A percentile compares a stretch with the other conserved stretches of the same genome.
phyloP scores from a whole-genome alignment of 2,329 filamentous ascomycete species.

The Pseudogymnoascus sp. region DNA sequence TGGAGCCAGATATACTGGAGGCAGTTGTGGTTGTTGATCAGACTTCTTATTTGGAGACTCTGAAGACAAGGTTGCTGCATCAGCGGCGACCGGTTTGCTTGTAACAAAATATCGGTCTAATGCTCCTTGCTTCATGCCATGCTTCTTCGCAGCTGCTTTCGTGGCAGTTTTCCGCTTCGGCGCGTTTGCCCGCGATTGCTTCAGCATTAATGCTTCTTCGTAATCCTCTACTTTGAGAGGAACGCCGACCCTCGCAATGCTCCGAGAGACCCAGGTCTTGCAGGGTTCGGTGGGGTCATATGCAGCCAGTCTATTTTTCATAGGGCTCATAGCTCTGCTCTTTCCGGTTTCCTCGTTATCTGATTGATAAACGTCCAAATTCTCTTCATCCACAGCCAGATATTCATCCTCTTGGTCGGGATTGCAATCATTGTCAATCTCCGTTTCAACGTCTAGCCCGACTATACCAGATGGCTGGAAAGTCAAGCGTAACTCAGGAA shows the following conservation, averaged over 20 bases:
- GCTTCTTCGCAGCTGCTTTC: constrained; percentile 19
- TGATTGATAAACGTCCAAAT: constrained; percentile 27
- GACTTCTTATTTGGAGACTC: constrained; percentile 10
- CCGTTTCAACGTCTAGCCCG: constrained; percentile 64
- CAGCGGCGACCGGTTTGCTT: constrained; percentile 18
- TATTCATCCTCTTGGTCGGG: not conserved
- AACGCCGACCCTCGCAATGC: constrained; percentile 54
- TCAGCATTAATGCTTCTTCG: constrained; percentile 35
- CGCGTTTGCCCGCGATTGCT: constrained; percentile 11
- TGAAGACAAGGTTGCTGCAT: not conserved
- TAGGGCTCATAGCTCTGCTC: constrained; percentile 19
- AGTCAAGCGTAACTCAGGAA: constrained; percentile 68
- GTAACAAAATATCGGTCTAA: constrained; percentile 28
- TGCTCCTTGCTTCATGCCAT: constrained; percentile 26
- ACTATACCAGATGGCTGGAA: constrained; percentile 72
- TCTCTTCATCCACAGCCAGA: constrained; percentile 53
- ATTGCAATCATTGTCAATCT: constrained; percentile 51
- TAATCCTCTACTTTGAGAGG: constrained; percentile 59
- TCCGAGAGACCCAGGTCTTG: constrained; percentile 61
- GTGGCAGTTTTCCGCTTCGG: constrained; percentile 22
- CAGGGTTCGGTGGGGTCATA: constrained; percentile 62
- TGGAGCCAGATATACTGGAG: constrained; percentile 15
- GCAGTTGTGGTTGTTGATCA: constrained; percentile 11
- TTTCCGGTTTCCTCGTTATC: not conserved
- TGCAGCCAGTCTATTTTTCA: constrained; percentile 31